Evolutionary conservation across 345 rosid genomes (phyloP).

Genomic region (Eucalyptus curtisii): DNA sequence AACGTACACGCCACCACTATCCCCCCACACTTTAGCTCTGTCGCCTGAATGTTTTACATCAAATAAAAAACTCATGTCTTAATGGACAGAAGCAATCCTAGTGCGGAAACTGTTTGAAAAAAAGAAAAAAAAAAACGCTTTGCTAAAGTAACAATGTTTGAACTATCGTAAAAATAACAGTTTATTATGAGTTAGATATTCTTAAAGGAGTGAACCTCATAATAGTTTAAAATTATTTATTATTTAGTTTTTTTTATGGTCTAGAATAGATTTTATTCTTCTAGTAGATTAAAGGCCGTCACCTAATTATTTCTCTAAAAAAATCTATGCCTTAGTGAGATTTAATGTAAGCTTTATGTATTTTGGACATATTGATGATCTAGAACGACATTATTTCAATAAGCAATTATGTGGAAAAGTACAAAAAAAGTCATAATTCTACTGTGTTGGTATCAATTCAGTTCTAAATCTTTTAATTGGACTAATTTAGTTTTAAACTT

Average conservation of each 20-base stretch:
- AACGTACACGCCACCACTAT: slow-evolving; percentile 54
- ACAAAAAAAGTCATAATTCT: neutral
- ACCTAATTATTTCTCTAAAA: too few relatives aligned
- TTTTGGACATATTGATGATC: neutral
- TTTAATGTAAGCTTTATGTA: neutral
- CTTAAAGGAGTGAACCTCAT: too few relatives aligned
- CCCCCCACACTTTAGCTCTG: slow-evolving; percentile 56
- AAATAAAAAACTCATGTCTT: neutral
- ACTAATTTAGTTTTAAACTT: too few relatives aligned
- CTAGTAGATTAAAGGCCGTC: too few relatives aligned
- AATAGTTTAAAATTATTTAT: too few relatives aligned
- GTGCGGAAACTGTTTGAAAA: neutral
- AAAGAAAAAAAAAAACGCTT: too few relatives aligned
- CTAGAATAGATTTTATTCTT: too few relatives aligned
- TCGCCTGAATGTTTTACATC: slow-evolving; percentile 17
- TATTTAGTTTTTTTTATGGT: too few relatives aligned
- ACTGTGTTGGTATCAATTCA: too few relatives aligned
- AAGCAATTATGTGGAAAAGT: neutral
- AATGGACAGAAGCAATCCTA: neutral
- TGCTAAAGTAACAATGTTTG: neutral
- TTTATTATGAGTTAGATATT: too few relatives aligned
- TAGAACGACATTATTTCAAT: neutral
- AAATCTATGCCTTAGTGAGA: neutral
- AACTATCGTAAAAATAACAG: too few relatives aligned
- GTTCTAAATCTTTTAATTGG: too few relatives aligned